Conservation (phyloP, 768 basidiomycete genomes). For the Amanita polypyramis region DNA sequence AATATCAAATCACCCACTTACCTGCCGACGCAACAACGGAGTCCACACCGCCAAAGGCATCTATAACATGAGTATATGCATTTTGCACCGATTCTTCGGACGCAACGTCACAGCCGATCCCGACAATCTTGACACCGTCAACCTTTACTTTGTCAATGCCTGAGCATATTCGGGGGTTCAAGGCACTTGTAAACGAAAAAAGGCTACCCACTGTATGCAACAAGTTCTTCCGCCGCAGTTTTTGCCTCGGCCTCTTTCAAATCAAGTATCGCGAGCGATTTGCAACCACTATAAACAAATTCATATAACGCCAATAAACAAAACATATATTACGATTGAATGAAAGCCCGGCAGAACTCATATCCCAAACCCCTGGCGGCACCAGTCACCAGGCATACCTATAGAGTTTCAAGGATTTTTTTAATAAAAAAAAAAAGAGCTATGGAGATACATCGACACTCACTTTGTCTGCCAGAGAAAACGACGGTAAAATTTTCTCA, state of each 20-base stretch:
- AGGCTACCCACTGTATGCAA: slow-evolving; percentile 8
- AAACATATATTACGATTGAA: slow-evolving; percentile 52
- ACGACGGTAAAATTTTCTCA: slow-evolving; percentile 53
- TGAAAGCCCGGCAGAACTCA: slow-evolving; percentile 84
- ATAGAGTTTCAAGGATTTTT: slow-evolving; percentile 6
- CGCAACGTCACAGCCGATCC: slow-evolving; percentile 81
- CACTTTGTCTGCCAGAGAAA: slow-evolving; percentile 76
- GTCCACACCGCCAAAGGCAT: slow-evolving; percentile 63
- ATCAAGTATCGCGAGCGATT: slow-evolving; percentile 72
- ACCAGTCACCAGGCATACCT: slow-evolving; percentile 92
- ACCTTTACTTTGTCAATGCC: slow-evolving; percentile 41
- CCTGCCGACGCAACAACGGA: slow-evolving; percentile 86
- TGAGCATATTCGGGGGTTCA: slow-evolving; percentile 3
- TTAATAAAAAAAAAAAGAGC: slow-evolving; percentile 2
- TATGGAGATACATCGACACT: slow-evolving; percentile 6
- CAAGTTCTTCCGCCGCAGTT: slow-evolving; percentile 59
- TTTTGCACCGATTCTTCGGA: slow-evolving; percentile 70
- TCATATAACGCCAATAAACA: slow-evolving; percentile 1
- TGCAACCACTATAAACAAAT: slow-evolving; percentile 54
- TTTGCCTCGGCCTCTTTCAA: slow-evolving; percentile 61
- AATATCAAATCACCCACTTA: slow-evolving; percentile 12
- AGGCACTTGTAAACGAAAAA: neutral
- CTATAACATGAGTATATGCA: slow-evolving; percentile 56
- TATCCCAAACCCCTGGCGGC: slow-evolving; percentile 86
- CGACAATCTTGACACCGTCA: slow-evolving; percentile 56